Conservation (phyloP, 352 stramenopile species). For the Phytopythium montanum region DNA sequence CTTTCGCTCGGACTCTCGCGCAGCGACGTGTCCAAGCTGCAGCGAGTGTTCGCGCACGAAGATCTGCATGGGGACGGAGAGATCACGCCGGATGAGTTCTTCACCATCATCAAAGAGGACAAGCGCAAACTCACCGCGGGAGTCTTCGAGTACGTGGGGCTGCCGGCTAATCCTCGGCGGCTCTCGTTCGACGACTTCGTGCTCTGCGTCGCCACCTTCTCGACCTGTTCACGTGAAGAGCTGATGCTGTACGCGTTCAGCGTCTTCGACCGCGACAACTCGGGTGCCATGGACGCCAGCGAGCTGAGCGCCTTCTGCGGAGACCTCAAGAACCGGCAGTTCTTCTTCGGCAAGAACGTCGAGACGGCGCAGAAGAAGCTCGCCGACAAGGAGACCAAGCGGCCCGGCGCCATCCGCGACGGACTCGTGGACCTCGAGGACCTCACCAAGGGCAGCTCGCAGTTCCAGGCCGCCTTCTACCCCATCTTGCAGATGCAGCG, state of each 20-base stretch:
- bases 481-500: slow-evolving; percentile 62
- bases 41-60: slow-evolving; percentile 35
- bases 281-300: slow-evolving; percentile 52
- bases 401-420: not conserved
- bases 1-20: slow-evolving; percentile 41
- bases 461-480: slow-evolving; percentile 68
- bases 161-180: slow-evolving; percentile 19
- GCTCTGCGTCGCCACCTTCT: slow-evolving; percentile 46
- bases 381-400: slow-evolving; percentile 15
- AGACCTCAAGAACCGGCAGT: slow-evolving; percentile 51
- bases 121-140: slow-evolving; percentile 51
- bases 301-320: slow-evolving; percentile 55
- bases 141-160: slow-evolving; percentile 42
- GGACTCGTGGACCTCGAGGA: slow-evolving; percentile 53
- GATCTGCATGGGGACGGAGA: slow-evolving; percentile 39
- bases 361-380: slow-evolving; percentile 54
- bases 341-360: slow-evolving; percentile 67
- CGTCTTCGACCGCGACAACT: slow-evolving; percentile 62
- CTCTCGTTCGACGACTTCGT: slow-evolving; percentile 68
- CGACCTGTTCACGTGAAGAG: slow-evolving; percentile 42
- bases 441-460: slow-evolving; percentile 40
- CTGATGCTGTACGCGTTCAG: slow-evolving; percentile 64
- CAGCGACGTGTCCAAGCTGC: slow-evolving; percentile 31
- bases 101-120: slow-evolving; percentile 45
- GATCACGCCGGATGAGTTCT: slow-evolving; percentile 65